These are phyloP conservation scores for Nigrospora osmanthi DNA, from an alignment of 2,329 filamentous ascomycete species.

Conservation along the genomic window DNA sequence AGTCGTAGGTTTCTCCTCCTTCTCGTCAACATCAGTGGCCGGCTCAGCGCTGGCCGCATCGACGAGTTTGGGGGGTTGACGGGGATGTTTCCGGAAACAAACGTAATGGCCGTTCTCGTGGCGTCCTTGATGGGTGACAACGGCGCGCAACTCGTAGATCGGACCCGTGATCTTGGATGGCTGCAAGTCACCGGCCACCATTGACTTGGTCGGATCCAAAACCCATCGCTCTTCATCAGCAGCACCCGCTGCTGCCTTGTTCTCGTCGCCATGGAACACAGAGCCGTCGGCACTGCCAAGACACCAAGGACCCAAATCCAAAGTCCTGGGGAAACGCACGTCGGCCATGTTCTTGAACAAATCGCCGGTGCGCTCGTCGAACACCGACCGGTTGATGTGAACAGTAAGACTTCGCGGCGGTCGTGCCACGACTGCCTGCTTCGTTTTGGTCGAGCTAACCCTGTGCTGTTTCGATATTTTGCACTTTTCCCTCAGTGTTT, in stretches of 20 bases:
- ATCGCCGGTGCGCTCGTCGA: conserved; percentile 72
- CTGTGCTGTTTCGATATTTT: conserved; percentile 60
- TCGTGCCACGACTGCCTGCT: conserved; percentile 78
- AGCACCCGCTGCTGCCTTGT: conserved; percentile 3
- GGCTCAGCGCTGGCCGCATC: neutral
- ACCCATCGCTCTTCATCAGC: conserved; percentile 58
- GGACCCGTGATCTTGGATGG: conserved; percentile 46
- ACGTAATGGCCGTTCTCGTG: conserved; percentile 97
- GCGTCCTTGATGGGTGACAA: conserved; percentile 80
- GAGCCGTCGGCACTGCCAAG: conserved; percentile 49
- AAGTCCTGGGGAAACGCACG: conserved; percentile 64
- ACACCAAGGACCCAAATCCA: conserved; percentile 82
- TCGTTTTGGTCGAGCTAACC: conserved; percentile 75
- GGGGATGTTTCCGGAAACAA: conserved; percentile 70
- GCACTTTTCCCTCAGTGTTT: conserved; percentile 54
- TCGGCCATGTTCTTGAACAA: conserved; percentile 77
- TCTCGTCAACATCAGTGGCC: conserved; percentile 3
- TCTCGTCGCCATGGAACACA: conserved; percentile 2
- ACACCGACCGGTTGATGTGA: conserved; percentile 87
- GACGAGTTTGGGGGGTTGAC: conserved; percentile 6
- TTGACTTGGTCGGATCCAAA: conserved; percentile 59
- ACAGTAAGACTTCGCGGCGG: conserved; percentile 74
- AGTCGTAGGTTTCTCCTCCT: conserved; percentile 7
- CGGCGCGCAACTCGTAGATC: conserved; percentile 72
- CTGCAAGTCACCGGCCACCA: conserved; percentile 54